Percentiles rank a stretch among this genome's conserved stretches.
phyloP scores from a whole-genome alignment of 139 green algal species.

The Tetradesmus obliquus region DNA sequence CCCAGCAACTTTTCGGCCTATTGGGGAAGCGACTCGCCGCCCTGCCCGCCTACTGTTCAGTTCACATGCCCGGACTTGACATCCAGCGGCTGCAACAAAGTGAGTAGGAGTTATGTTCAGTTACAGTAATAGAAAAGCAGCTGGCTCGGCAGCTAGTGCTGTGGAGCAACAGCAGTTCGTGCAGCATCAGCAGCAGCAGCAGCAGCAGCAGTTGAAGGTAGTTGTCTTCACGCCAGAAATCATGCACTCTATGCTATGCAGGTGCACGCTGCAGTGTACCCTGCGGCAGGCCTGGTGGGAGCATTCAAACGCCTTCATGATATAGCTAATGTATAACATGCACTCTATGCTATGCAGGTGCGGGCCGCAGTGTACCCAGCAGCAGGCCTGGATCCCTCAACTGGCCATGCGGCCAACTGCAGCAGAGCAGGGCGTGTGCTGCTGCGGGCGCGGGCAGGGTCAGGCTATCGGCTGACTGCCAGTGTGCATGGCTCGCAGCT shows the following conservation, averaged over 20 bases:
- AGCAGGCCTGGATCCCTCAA: background rate
- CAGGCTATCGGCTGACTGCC: constrained; percentile 3
- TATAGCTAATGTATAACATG: background rate
- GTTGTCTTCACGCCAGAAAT: no score
- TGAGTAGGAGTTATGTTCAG: background rate
- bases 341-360: background rate
- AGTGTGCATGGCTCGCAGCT: background rate
- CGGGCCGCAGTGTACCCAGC: constrained; percentile 27
- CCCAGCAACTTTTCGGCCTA: background rate
- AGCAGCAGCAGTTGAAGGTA: no score
- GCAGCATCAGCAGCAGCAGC: background rate
- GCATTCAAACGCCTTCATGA: no score
- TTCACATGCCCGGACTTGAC: constrained; percentile 32
- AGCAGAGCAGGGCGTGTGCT: constrained; percentile 27
- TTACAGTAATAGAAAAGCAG: no score
- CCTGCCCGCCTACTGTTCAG: constrained; percentile 26
- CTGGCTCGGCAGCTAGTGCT: no score
- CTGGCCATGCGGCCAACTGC: constrained; percentile 12
- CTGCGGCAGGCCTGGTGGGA: background rate
- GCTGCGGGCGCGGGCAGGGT: background rate
- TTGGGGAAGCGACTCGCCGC: background rate
- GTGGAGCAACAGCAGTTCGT: no score
- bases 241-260: background rate
- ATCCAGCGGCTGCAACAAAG: constrained; percentile 4
- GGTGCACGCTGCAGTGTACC: constrained; percentile 29